Conservation (phyloP, 768 basidiomycete species). For the Butyriboletus loyo region DNA sequence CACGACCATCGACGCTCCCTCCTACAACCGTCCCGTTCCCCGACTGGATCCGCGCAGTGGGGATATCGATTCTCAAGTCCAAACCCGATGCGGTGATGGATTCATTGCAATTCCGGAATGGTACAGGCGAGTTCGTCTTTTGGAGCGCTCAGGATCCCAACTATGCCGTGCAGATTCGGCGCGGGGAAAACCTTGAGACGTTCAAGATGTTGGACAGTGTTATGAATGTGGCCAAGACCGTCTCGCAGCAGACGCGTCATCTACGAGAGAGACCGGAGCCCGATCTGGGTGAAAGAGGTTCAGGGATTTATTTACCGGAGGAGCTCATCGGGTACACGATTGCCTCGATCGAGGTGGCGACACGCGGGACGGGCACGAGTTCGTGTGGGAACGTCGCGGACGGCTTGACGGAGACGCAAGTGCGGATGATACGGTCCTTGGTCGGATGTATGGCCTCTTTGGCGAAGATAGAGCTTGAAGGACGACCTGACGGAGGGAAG, state of each 20-base stretch:
- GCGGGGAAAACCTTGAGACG: conserved; percentile 52
- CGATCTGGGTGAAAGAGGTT: conserved; percentile 70
- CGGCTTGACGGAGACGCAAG: conserved; percentile 62
- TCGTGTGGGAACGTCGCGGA: conserved; percentile 60
- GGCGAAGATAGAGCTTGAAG: conserved; percentile 65
- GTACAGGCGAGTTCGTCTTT: conserved; percentile 86
- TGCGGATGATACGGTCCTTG: conserved; percentile 73
- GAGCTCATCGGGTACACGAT: conserved; percentile 90
- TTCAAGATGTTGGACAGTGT: conserved; percentile 87
- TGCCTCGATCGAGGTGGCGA: conserved; percentile 72
- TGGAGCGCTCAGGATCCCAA: conserved; percentile 82
- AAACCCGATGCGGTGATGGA: conserved; percentile 73
- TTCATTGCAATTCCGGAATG: conserved; percentile 69
- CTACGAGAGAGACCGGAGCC: conserved; percentile 75
- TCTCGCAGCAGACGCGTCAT: conserved; percentile 84
- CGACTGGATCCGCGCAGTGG: conserved; percentile 88
- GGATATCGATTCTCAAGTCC: conserved; percentile 84
- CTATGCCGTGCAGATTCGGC: conserved; percentile 55
- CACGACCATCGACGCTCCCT: conserved; percentile 43
- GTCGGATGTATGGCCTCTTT: conserved; percentile 67
- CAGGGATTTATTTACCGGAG: conserved; percentile 87
- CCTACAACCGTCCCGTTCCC: conserved; percentile 62
- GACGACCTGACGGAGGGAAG: conserved; percentile 67
- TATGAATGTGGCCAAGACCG: conserved; percentile 69
- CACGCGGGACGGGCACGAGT: conserved; percentile 56